phyloP scores from a whole-genome alignment of 495 filamentous ascomycete genomes.

The Aspergillus cavernicola region DNA sequence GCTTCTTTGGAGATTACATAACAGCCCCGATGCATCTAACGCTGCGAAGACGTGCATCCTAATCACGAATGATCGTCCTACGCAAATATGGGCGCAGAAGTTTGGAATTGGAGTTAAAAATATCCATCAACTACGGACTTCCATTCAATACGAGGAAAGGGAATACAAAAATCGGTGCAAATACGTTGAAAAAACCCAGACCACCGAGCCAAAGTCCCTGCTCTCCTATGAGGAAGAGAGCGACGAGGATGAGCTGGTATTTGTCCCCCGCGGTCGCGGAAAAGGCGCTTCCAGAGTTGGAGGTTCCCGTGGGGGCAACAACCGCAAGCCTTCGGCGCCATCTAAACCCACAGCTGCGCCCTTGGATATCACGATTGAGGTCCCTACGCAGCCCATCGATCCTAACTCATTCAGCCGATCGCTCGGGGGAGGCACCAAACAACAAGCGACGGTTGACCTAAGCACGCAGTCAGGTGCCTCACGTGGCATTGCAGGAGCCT shows the following conservation, averaged over 20 bases:
- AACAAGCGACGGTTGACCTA: constrained; percentile 33
- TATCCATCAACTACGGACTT: constrained; percentile 56
- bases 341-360: constrained; percentile 26
- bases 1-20: constrained; percentile 58
- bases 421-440: constrained; percentile 25
- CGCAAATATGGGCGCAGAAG: constrained; percentile 54
- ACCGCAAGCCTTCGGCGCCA: constrained; percentile 18
- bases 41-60: constrained; percentile 45
- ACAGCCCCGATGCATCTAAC: constrained; percentile 37
- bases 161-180: constrained; percentile 55
- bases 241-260: constrained; percentile 59
- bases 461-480: constrained; percentile 35
- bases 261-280: constrained; percentile 47
- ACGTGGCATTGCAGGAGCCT: constrained; percentile 36
- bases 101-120: constrained; percentile 59
- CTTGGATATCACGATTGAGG: constrained; percentile 34
- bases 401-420: constrained; percentile 53
- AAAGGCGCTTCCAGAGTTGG: constrained; percentile 39
- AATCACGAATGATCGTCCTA: constrained; percentile 56
- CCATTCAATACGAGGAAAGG: constrained; percentile 55
- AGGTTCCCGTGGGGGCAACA: constrained; percentile 33
- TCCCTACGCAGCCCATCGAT: constrained; percentile 51
- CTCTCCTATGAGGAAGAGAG: constrained; percentile 48
- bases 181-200: constrained; percentile 45
- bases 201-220: constrained; percentile 38